Conservation (phyloP, 192 early-diverging fungal genomes). For the Kappamyces sp. region DNA sequence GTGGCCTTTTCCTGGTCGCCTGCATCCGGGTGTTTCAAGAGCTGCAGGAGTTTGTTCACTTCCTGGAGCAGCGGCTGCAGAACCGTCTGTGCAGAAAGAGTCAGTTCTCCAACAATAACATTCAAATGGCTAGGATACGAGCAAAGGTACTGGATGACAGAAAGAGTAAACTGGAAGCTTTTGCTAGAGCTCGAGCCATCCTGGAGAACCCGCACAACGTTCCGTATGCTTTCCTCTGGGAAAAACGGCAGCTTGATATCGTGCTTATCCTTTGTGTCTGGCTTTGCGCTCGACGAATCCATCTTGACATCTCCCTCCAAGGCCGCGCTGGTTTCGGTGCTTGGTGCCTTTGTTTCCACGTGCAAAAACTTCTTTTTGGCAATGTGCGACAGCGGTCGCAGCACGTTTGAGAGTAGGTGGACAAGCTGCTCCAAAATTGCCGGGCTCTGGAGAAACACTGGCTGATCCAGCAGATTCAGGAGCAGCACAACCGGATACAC, state of each 20-base stretch:
- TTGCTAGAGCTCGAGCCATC: slow-evolving; percentile 83
- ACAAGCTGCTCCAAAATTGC: slow-evolving; percentile 82
- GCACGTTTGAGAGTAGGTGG: slow-evolving; percentile 73
- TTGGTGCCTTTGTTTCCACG: slow-evolving; percentile 8
- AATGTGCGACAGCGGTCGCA: slow-evolving; percentile 60
- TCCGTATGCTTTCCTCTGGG: slow-evolving; percentile 72
- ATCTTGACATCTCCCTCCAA: neutral
- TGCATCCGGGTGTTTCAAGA: slow-evolving; percentile 46
- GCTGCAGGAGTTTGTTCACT: slow-evolving; percentile 56
- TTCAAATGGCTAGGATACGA: slow-evolving; percentile 46
- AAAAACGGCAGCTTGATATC: slow-evolving; percentile 69
- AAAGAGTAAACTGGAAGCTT: slow-evolving; percentile 90
- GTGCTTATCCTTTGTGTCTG: slow-evolving; percentile 24
- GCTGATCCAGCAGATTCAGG: slow-evolving; percentile 76
- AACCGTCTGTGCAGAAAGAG: slow-evolving; percentile 60
- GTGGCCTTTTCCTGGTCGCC: slow-evolving; percentile 69
- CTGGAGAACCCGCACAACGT: slow-evolving; percentile 85
- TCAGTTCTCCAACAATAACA: slow-evolving; percentile 76
- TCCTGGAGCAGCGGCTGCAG: slow-evolving; percentile 63
- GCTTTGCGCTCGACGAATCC: neutral
- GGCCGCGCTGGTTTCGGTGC: slow-evolving; percentile 4
- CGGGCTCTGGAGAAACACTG: slow-evolving; percentile 73
- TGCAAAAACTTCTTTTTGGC: slow-evolving; percentile 18
- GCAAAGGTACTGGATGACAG: slow-evolving; percentile 83
- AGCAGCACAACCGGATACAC: slow-evolving; percentile 66